phyloP scores from a whole-genome alignment of 1,139 yeast species.

The Yamadazyma sp. region DNA sequence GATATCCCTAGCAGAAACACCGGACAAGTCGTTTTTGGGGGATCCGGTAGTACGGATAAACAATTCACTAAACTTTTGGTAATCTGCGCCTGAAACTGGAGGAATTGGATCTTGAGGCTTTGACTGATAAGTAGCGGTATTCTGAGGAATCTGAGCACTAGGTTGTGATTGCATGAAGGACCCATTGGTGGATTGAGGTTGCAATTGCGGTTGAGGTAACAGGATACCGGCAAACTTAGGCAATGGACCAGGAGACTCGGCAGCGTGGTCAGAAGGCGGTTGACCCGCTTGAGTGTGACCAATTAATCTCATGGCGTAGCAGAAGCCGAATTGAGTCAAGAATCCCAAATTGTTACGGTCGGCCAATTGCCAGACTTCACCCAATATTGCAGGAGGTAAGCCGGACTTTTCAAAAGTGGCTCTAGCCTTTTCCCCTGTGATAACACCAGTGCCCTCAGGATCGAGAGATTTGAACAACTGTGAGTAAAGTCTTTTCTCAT shows the following conservation, averaged over 20 bases:
- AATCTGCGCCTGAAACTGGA: conserved; percentile 62
- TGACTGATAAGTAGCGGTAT: conserved; percentile 29
- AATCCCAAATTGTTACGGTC: conserved; percentile 85
- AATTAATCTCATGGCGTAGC: conserved; percentile 83
- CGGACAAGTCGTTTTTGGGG: conserved; percentile 50
- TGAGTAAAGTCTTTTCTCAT: conserved; percentile 74
- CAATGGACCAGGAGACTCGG: conserved; percentile 57
- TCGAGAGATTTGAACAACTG: conserved; percentile 79
- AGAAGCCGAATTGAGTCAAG: conserved; percentile 77
- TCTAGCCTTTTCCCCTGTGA: conserved; percentile 91
- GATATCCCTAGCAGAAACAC: conserved; percentile 77
- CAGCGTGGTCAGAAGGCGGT: conserved; percentile 49
- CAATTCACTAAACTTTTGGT: conserved; percentile 68
- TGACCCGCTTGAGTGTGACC: conserved; percentile 84
- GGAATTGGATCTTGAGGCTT: conserved; percentile 52
- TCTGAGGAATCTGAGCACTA: conserved; percentile 35
- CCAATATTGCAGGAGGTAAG: conserved; percentile 71
- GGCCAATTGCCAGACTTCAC: conserved; percentile 93
- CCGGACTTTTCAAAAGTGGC: conserved; percentile 85
- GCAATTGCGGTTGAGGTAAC: conserved; percentile 21
- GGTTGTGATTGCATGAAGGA: conserved; percentile 54
- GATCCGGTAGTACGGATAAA: conserved; percentile 74
- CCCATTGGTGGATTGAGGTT: conserved; percentile 39
- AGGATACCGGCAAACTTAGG: conserved; percentile 49
- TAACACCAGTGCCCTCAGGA: conserved; percentile 73